These are phyloP conservation scores for Solanum clarkiae DNA, from an alignment of 257 asterid genomes.

Conservation along the genomic window DNA sequence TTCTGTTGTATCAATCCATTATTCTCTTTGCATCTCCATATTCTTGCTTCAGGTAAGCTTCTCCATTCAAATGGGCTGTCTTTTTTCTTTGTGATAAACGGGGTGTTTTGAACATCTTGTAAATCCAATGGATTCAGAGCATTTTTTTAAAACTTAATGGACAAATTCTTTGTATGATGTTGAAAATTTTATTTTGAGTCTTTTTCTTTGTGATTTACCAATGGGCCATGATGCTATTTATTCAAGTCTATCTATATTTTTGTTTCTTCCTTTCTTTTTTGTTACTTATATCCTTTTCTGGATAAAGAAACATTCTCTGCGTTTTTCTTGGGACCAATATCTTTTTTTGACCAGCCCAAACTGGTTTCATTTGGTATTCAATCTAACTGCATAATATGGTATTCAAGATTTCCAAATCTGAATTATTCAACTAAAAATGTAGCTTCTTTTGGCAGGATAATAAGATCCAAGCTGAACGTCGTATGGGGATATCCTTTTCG, in stretches of 20 bases:
- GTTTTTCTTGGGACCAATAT: neutral
- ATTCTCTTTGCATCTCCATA: neutral
- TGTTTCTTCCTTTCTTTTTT: neutral
- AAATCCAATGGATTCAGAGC: neutral
- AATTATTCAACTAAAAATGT: neutral
- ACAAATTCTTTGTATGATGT: neutral
- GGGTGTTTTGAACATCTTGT: neutral
- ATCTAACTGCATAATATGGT: neutral
- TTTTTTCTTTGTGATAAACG: no score
- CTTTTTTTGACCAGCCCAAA: neutral
- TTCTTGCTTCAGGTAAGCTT: neutral
- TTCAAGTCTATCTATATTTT: neutral
- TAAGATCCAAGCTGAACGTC: neutral
- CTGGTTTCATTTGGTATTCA: neutral
- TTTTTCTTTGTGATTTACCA: neutral
- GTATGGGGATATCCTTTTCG: slow-evolving; percentile 19
- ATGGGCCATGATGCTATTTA: neutral
- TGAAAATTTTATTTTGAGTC: neutral
- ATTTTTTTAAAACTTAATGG: neutral
- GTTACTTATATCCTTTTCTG: neutral
- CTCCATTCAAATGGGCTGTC: neutral
- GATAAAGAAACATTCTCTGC: neutral
- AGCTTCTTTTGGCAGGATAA: neutral
- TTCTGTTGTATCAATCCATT: neutral
- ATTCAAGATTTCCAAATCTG: neutral